Evolutionary conservation across 352 stramenopile genomes (phyloP), one percentile per base, ranked within the genome.

Genomic region (Blastocystis sp.): DNA sequence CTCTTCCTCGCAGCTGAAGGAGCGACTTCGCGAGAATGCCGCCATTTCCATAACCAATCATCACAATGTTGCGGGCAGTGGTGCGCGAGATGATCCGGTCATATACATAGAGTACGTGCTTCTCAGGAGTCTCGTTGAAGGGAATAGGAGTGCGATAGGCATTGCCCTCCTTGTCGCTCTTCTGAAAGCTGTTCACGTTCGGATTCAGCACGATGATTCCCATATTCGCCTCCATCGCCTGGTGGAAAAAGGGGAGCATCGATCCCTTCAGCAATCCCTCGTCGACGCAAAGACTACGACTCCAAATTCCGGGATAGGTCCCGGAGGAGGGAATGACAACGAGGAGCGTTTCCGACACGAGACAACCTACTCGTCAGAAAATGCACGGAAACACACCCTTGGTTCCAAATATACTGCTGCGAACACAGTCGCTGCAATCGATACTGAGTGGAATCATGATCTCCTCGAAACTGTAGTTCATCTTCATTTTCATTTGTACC

Each of bases 51-150:
- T 95, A 95, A 45, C 92, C 92, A 19, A 95, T 80, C 64, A 95
- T 95, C 89, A 94, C 94, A 34, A 95, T 91, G 11, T 93, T 91
- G 28, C 91, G 87, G 7, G 93, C 92, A 7, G 92, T 78, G n/a
- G 91, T 92, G 0, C 90, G 79, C 0, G 92, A 90, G 34, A 95
- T 92, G 90, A 94, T 94, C 34, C 91, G 90, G 89, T 95, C 93
- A 93, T 92, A 95, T 17, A 95, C 89, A 64, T 92, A 94, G 86
- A 94, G 91, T 92, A 95, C 94, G 90, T 95, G 93, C 88, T 95
- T 93, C 80, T 95, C 93, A 0, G 93, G 93, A 62, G 92, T 94
- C 1, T 93, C 90, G 2, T 93, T 95, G 2, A 92, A 92, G 0
- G 93, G 93, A 86, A 95, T 95, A 65, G 93, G 93, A 52, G 94